Evolutionary conservation across 2,329 filamentous ascomycete genomes (phyloP), one percentile per base, ranked within the genome.

Genomic region (Colletotrichum simmondsii): DNA sequence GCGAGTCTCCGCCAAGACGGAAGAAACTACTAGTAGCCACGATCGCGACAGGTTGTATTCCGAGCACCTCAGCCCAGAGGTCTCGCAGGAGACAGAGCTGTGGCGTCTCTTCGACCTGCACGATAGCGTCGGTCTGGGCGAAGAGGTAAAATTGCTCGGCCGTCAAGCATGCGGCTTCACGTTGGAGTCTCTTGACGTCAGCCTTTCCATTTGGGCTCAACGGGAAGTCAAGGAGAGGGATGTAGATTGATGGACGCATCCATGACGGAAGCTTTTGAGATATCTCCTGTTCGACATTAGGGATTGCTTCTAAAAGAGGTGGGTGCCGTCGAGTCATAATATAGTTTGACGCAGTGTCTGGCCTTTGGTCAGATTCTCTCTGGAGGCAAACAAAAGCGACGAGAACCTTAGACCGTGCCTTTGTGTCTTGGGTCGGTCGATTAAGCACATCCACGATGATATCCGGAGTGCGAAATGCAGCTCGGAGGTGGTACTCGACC

Each of bases 21-120:
- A 80, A 75, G 65, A 80, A 80, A 63, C 71, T 76, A 46, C 75
- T 75, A 35, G 71, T 70, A 5, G 80, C 19, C n/a, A 28, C 19
- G 32, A 74, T 60, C 5, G 37, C 22, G 42, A 30, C 53, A n/a
- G 56, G 7, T 11, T 57, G 49, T 0, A 72, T 19, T 4, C 70
- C 70, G 1, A 74, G 60, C 2, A 69, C 69, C 32, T 63, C 65
- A 11, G 24, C 60, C 63, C 69, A 68, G 5, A 72, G 46, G 6
- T 64, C 59, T 28, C 60, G 46, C 64, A 74, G 52, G 24, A 68
- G 14, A 7, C 53, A 35, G 58, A 42, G n/a, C 63, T 57, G 7
- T 4, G n/a, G n/a, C 1, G 42, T 73, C 60, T 65, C 28, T 19
- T 53, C 66, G 2, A n/a, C 14, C 2, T 62, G 35, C 2, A 12